Evolutionary conservation across 768 basidiomycete species (phyloP).

Genomic region (Lentinus tigrinus): DNA sequence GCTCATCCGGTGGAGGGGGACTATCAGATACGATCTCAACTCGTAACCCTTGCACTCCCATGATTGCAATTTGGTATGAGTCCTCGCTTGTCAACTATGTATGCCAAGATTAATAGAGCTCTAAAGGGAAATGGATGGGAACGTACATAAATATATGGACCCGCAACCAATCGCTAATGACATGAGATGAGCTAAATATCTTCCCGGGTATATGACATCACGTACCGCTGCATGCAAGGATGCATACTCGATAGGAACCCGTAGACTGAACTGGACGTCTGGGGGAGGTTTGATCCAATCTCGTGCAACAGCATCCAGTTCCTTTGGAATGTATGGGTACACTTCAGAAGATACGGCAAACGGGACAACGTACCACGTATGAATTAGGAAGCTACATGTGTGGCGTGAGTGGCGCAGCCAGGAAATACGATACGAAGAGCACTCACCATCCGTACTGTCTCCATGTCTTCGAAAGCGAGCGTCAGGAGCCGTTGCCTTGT

Average conservation of each 20-base stretch:
- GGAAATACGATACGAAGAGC: slow-evolving; percentile 1
- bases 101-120: slow-evolving; percentile 18
- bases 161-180: slow-evolving; percentile 69
- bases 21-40: slow-evolving; percentile 86
- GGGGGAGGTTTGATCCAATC: slow-evolving; percentile 89
- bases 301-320: slow-evolving; percentile 75
- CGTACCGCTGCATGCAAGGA: slow-evolving; percentile 81
- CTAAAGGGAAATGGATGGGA: slow-evolving; percentile 8
- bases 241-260: slow-evolving; percentile 85
- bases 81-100: slow-evolving; percentile 76
- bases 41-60: slow-evolving; percentile 77
- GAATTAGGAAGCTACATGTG: slow-evolving; percentile 60
- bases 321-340: slow-evolving; percentile 40
- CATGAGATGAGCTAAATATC: background rate
- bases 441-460: slow-evolving; percentile 74
- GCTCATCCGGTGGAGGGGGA: slow-evolving; percentile 79
- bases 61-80: slow-evolving; percentile 85
- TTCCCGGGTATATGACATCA: slow-evolving; percentile 14
- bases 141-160: slow-evolving; percentile 80
- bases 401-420: slow-evolving; percentile 2
- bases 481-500: slow-evolving; percentile 76
- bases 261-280: slow-evolving; percentile 70
- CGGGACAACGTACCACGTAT: slow-evolving; percentile 49
- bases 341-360: slow-evolving; percentile 3
- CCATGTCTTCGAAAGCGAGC: slow-evolving; percentile 81